These are phyloP conservation scores for Cadophora sp. DNA, from an alignment of 2,329 filamentous ascomycete genomes.

Conservation along the genomic window DNA sequence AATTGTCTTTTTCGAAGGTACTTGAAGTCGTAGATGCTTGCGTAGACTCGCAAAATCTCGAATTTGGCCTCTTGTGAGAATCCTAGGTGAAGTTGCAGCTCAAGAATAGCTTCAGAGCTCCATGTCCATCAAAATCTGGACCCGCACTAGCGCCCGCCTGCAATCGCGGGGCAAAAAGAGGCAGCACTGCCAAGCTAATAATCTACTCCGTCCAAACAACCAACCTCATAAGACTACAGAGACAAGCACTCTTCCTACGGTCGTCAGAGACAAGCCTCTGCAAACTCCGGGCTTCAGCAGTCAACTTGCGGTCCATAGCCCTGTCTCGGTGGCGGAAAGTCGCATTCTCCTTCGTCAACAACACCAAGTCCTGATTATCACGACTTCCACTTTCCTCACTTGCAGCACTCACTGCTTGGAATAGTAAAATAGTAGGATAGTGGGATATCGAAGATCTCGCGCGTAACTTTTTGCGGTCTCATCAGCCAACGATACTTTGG, in stretches of 20 bases:
- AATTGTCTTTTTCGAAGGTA: not conserved
- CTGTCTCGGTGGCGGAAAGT: not conserved
- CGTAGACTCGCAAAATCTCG: not conserved
- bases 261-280: not conserved
- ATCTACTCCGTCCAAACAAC: conserved; percentile 25
- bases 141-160: conserved; percentile 28
- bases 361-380: not conserved
- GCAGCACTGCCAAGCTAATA: conserved; percentile 28
- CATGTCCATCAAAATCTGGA: conserved; percentile 21
- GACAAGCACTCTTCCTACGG: not conserved
- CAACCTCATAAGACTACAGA: conserved; percentile 21
- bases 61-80: not conserved
- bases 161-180: conserved; percentile 35
- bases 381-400: not conserved
- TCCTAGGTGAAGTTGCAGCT: not conserved
- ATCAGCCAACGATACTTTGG: not conserved
- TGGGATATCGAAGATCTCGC: not conserved
- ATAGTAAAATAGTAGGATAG: not conserved
- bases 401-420: not conserved
- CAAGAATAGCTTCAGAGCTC: not conserved
- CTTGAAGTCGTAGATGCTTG: not conserved
- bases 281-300: not conserved
- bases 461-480: too few species aligned
- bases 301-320: too few species aligned
- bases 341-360: not conserved